Evolutionary conservation across 1,284 basidiomycete genomes (phyloP).

Genomic region (Cutaneotrichosporon arboriforme): DNA sequence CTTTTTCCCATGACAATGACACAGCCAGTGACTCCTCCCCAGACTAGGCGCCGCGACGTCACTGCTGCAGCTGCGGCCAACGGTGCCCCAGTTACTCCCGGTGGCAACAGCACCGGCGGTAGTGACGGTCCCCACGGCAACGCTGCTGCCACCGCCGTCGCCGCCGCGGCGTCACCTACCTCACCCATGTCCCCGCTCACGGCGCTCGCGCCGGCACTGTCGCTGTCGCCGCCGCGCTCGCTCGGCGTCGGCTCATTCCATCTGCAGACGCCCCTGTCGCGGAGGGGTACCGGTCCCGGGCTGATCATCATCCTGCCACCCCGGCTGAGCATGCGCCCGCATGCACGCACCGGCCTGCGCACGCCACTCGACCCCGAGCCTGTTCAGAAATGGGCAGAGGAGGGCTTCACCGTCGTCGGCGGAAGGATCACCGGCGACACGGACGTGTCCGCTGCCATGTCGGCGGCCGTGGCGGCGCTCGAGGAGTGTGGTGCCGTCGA

Average conservation of each 20-base stretch:
- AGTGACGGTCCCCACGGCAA: slow-evolving; percentile 7
- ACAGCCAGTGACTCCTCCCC: too few species aligned
- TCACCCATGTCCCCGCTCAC: not conserved
- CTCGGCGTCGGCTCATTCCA: slow-evolving; percentile 4
- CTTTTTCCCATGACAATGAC: too few species aligned
- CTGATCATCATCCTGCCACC: slow-evolving; percentile 15
- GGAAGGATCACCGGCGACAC: slow-evolving; percentile 7
- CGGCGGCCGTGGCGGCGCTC: slow-evolving; percentile 11
- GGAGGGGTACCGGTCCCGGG: slow-evolving; percentile 16
- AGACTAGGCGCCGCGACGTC: too few species aligned
- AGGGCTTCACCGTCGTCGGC: slow-evolving; percentile 18
- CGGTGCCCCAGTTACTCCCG: too few species aligned
- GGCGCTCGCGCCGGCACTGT: not conserved
- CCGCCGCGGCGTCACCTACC: not conserved
- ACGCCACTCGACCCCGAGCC: slow-evolving; percentile 21
- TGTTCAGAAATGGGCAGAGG: slow-evolving; percentile 21
- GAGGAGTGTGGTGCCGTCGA: slow-evolving; percentile 8
- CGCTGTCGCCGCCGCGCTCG: not conserved
- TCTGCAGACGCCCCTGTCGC: slow-evolving; percentile 16
- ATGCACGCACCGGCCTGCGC: slow-evolving; percentile 4
- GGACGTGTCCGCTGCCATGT: slow-evolving; percentile 12
- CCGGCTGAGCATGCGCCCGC: slow-evolving; percentile 8
- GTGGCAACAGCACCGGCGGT: not conserved
- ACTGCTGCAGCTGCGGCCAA: too few species aligned
- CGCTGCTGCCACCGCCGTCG: slow-evolving; percentile 2